Evolutionary conservation across 2,329 filamentous ascomycete species (phyloP), one percentile per base, ranked within the genome.

Genomic region (Fusarium haematococcum): DNA sequence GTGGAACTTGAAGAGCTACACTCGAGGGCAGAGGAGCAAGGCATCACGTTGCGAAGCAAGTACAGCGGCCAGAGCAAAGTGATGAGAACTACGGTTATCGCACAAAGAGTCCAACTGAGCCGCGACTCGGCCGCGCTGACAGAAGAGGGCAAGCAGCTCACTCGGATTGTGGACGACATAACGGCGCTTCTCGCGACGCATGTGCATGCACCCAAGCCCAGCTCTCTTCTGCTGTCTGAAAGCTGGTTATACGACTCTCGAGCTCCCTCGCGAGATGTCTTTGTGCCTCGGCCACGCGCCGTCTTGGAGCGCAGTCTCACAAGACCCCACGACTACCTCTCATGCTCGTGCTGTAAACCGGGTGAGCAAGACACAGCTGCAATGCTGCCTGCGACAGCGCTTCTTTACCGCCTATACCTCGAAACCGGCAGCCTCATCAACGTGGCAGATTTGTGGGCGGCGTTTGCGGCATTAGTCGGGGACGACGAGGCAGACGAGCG

Each of bases 401-500:
- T 96, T 35, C 79, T 97, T 30, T 97, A 96, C 79, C 93, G 94
- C 76, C 84, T 97, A 58, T 96, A 95, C 80, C 86, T 93, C 16
- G 94, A 97, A 80, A 92, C 93, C 0, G 93, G 94, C 0, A 89
- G 88, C 10, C 85, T 96, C 68, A 91, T 97, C 81, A 97, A 97
- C 77, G 91, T 93, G 58, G 92, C 90, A 35, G 94, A 97, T 83
- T 81, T 97, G 56, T 95, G 93, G 93, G 89, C 90, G 14, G 93
- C 94, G 5, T 97, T 95, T 81, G 88, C 89, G 74, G 89, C 89
- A 18, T 88, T 93, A 33, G 84, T 93, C 23, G 86, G 88, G 8
- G 76, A 76, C n/a, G 72, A 73, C 39, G 76, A 79, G 37, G 77
- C 79, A 52, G 82, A 88, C 57, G 89, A 91, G 80, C 85, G 89